phyloP scores from a whole-genome alignment of 805 yeast species.

The Ogataea degrootiae region DNA sequence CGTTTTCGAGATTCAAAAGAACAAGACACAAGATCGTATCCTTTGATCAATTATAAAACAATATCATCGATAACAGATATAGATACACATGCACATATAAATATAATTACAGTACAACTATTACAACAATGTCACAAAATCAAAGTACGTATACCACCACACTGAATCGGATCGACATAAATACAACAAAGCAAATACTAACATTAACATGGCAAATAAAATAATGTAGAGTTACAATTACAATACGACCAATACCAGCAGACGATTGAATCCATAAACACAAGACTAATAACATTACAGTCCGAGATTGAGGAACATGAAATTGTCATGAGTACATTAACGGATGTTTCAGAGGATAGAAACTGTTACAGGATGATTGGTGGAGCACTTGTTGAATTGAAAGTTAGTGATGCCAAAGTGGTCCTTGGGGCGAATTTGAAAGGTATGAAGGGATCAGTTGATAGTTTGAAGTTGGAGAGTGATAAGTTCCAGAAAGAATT shows the following conservation, averaged over 20 bases:
- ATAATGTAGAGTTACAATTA: constrained; percentile 35
- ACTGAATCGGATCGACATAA: too few relatives aligned
- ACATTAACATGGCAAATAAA: neutral
- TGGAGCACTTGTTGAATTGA: constrained; percentile 80
- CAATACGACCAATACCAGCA: constrained; percentile 50
- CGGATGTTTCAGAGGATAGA: constrained; percentile 50
- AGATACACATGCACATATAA: too few relatives aligned
- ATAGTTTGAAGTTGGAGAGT: constrained; percentile 36
- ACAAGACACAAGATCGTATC: too few relatives aligned
- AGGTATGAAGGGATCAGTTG: constrained; percentile 40
- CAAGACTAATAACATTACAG: constrained; percentile 44
- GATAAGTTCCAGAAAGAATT: constrained; percentile 37
- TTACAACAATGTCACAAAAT: neutral
- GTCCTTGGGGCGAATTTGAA: constrained; percentile 51
- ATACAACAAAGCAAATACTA: neutral
- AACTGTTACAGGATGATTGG: constrained; percentile 92
- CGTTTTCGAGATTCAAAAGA: too few relatives aligned
- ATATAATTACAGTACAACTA: neutral
- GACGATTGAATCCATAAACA: constrained; percentile 40
- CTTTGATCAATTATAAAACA: too few relatives aligned
- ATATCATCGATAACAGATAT: too few relatives aligned
- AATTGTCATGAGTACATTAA: constrained; percentile 56
- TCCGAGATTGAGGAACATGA: constrained; percentile 42
- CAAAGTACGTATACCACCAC: neutral
- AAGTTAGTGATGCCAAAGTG: constrained; percentile 71